Conservation (phyloP, 805 yeast genomes). For the Pichia cabralensis region DNA sequence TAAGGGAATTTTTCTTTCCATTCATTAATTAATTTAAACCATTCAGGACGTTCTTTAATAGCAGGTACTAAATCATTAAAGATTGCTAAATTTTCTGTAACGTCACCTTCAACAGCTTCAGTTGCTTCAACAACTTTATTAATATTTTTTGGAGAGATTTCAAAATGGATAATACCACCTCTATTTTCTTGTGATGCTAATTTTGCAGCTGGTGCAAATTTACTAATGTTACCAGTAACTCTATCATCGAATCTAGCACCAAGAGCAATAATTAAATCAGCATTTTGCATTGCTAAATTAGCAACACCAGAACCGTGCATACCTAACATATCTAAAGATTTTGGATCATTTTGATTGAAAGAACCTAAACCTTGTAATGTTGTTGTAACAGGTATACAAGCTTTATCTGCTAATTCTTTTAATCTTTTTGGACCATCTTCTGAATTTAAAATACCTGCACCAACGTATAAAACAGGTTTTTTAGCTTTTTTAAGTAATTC, state of each 20-base stretch:
- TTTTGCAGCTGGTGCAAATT: conserved; percentile 91
- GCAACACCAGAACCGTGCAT: conserved; percentile 98
- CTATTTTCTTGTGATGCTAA: conserved; percentile 78
- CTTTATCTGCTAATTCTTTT: conserved; percentile 81
- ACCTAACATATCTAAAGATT: conserved; percentile 92
- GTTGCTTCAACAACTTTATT: conserved; percentile 96
- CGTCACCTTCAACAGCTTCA: conserved; percentile 96
- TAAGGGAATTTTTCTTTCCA: conserved; percentile 90
- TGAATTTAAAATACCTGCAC: conserved; percentile 78
- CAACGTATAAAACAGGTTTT: conserved; percentile 83
- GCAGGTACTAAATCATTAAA: conserved; percentile 62
- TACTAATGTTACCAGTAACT: conserved; percentile 78
- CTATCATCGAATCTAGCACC: conserved; percentile 99
- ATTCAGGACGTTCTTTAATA: conserved; percentile 61
- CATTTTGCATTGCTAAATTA: conserved; percentile 85
- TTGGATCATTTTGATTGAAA: conserved; percentile 83
- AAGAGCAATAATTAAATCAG: conserved; percentile 86
- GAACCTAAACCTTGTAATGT: conserved; percentile 92
- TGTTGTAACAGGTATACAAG: conserved; percentile 92
- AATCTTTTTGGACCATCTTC: conserved; percentile 72
- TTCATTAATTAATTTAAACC: conserved; percentile 63
- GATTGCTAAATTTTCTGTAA: conserved; percentile 60
- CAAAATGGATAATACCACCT: conserved; percentile 97
- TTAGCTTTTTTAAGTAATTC: conserved; percentile 70
- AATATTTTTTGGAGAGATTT: conserved; percentile 92